These are phyloP conservation scores for Sedum album DNA, from an alignment of 164 flowering plant genomes.

Conservation along the genomic window DNA sequence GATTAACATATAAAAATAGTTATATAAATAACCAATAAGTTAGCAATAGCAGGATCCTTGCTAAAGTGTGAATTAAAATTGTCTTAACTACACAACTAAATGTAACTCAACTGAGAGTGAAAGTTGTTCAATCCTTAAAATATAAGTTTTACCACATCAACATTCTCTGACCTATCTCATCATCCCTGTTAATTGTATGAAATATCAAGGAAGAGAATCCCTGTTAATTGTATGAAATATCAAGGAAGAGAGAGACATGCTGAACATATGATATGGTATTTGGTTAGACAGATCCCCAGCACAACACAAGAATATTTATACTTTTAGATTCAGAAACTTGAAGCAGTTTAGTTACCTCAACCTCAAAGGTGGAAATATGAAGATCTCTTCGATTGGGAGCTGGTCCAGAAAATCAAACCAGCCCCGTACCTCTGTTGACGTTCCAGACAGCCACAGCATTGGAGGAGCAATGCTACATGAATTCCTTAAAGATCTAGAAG, in stretches of 20 bases:
- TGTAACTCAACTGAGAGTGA: not conserved
- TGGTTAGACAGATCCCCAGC: not conserved
- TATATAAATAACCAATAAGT: not conserved
- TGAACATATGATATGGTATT: not conserved
- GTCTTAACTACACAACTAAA: conserved; percentile 1
- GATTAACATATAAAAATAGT: not conserved
- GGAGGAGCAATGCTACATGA: conserved; percentile 86
- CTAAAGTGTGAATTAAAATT: not conserved
- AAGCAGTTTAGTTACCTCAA: not conserved
- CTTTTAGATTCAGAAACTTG: not conserved
- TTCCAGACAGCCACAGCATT: conserved; percentile 24
- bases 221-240: not conserved
- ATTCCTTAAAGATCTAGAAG: conserved; percentile 55
- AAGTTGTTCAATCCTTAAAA: not conserved
- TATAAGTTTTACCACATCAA: not conserved
- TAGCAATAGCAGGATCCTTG: not conserved
- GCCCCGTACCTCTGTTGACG: conserved; percentile 26
- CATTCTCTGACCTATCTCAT: not conserved
- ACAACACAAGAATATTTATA: not conserved
- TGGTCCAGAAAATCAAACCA: conserved; percentile 26
- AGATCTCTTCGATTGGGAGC: conserved; percentile 24
- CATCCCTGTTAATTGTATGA: not conserved
- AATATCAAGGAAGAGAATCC: conserved; percentile 2
- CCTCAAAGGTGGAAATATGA: conserved; percentile 10
- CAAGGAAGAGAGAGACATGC: conserved; percentile 3